A percentile compares a stretch with the other conserved stretches of the same genome.
Conservation (phyloP, 2,329 filamentous ascomycete genomes). For the Claviceps lovelessii region DNA sequence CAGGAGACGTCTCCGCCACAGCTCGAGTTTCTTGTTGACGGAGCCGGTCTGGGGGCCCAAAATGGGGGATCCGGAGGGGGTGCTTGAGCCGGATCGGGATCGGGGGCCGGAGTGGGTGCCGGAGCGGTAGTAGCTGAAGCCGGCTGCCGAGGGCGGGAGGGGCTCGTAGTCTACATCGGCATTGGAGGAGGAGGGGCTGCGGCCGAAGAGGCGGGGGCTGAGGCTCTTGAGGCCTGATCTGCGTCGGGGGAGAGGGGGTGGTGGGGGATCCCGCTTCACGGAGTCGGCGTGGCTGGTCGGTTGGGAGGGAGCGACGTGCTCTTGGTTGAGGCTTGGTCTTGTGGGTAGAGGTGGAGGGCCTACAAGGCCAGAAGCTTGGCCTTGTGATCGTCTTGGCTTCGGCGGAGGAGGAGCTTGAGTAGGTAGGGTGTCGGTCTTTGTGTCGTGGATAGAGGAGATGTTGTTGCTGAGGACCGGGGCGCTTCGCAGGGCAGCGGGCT, state of each 20-base stretch:
- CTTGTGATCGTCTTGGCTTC: conserved; percentile 22
- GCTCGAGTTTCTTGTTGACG: conserved; percentile 53
- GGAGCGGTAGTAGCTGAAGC: conserved; percentile 13
- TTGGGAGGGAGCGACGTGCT: too few relatives aligned
- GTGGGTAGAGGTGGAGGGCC: conserved; percentile 18
- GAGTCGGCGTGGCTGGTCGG: not conserved
- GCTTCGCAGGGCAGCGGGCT: conserved; percentile 41
- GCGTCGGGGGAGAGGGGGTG: conserved; percentile 34
- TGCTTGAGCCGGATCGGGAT: conserved; percentile 10
- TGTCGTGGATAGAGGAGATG: not conserved
- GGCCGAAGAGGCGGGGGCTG: conserved; percentile 18
- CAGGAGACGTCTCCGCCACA: conserved; percentile 56
- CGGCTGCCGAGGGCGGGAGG: conserved; percentile 19
- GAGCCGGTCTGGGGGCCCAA: conserved; percentile 16
- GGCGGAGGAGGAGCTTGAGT: conserved; percentile 14
- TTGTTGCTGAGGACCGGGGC: conserved; percentile 15
- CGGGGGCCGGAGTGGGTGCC: conserved; percentile 13
- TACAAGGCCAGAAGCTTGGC: conserved; percentile 6
- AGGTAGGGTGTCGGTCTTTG: conserved; percentile 1
- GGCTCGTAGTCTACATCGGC: conserved; percentile 29
- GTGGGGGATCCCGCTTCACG: conserved; percentile 16
- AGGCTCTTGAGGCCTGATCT: conserved; percentile 23
- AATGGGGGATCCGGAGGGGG: conserved; percentile 22
- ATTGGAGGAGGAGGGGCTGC: conserved; percentile 20
- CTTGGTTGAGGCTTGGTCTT: too few relatives aligned